Percentiles rank a stretch among this genome's conserved stretches.
These are phyloP conservation scores for Plasmodium fragile DNA, from an alignment of 169 alveolate species.

Conservation along the genomic window DNA sequence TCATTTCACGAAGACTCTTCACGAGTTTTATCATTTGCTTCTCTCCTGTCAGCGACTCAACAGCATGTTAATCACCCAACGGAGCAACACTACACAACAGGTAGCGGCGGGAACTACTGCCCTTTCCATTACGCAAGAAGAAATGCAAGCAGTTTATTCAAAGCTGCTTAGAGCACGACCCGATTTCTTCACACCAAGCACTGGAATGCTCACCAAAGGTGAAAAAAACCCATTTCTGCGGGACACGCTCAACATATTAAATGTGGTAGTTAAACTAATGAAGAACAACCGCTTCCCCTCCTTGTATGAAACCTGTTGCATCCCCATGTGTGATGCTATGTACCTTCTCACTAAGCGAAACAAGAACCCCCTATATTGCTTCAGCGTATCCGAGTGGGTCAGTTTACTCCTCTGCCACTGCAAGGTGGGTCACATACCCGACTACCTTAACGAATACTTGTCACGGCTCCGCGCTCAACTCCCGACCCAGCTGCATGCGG, in stretches of 20 bases:
- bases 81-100: background rate
- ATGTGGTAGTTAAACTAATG: background rate
- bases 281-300: background rate
- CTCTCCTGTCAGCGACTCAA: background rate
- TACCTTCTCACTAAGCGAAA: background rate
- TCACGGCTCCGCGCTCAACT: background rate
- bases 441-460: background rate
- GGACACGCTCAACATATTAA: background rate
- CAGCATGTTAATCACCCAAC: background rate
- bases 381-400: constrained; percentile 25
- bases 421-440: background rate
- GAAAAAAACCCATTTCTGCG: background rate
- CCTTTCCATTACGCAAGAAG: background rate
- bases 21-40: background rate
- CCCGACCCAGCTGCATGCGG: background rate
- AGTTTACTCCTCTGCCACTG: constrained; percentile 11
- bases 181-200: background rate
- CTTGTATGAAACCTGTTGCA: background rate
- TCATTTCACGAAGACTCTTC: background rate
- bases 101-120: background rate
- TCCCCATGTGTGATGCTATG: background rate
- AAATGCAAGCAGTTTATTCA: background rate
- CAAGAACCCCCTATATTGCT: background rate
- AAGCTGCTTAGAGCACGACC: background rate
- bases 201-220: background rate